Evolutionary conservation across 1,284 basidiomycete species (phyloP), one percentile per base, ranked within the genome.

Genomic region (Microstroma glucosiphilum): DNA sequence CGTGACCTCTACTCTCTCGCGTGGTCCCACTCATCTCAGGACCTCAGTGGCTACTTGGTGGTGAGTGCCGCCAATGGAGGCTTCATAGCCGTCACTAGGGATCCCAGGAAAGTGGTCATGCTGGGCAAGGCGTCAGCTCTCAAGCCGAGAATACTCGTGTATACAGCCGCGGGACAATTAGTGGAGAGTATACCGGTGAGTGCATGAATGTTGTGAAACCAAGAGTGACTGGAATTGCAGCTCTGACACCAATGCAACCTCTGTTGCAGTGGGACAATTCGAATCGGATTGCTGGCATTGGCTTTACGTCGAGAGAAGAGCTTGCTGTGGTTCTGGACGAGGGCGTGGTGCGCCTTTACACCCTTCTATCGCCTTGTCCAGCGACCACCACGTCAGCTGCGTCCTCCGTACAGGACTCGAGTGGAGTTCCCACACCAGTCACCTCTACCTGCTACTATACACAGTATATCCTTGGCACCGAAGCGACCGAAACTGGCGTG

Each of bases 311-410:
- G 15, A 86, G 89, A 69, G 90, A 94, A 72, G 84, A 87, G 58
- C 84, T 97, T 41, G 87, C 89, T 0, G 86, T 94, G 6, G 81
- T 98, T 37, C 91, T 92, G 69, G 92, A 96, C 79, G 92, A 96
- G 72, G 94, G 94, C 17, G 84, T 86, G 9, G 96, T 96, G 77
- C 85, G 94, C 48, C 77, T 96, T 19, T 96, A 97, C 78, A 88
- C 93, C 78, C 83, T 96, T 21, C 79, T 80, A 37, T 72, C 60
- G 9, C 73, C 66, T 6, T 70, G 62, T 42, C 73, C 68, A 40
- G 60, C 60, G 30, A 25, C 25, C n/a, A 6, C 6, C 15, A 3
- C 43, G 6, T 48, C 43, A 3, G 43, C 6, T 12, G 12, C 15
- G 17, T 48, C 43, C 6, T 17, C 15, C 4, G 2, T 13, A 6